Percentiles rank a stretch among this genome's conserved stretches.
Evolutionary conservation across 495 filamentous ascomycete species (phyloP).

Genomic region (Penicillium angulare): DNA sequence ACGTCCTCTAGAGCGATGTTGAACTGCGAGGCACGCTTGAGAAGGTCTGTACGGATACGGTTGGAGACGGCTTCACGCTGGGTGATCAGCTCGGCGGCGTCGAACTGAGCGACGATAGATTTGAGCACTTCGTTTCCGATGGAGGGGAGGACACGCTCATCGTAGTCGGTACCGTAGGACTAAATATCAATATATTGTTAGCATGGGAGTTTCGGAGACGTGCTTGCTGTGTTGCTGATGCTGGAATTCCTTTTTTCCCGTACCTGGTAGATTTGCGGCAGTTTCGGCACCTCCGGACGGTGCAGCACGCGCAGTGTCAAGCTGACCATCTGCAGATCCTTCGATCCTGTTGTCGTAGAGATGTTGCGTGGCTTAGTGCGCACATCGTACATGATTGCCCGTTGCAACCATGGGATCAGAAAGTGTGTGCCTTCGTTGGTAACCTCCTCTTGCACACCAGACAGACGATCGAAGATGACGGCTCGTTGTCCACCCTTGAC

Average conservation of each 20-base stretch:
- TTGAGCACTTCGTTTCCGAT: slow-evolving; percentile 99
- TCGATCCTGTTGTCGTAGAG: slow-evolving; percentile 95
- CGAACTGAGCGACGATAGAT: slow-evolving; percentile 97
- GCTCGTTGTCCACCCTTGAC: slow-evolving; percentile 90
- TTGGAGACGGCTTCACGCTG: slow-evolving; percentile 95
- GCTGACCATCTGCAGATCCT: slow-evolving; percentile 99
- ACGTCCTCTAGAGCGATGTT: slow-evolving; percentile 99
- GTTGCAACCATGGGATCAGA: slow-evolving; percentile 92
- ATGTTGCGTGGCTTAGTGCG: slow-evolving; percentile 97
- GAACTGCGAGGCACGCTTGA: slow-evolving; percentile 96
- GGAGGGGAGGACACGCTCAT: slow-evolving; percentile 97
- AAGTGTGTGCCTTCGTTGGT: slow-evolving; percentile 98
- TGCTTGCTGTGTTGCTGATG: background rate
- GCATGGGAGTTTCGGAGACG: background rate
- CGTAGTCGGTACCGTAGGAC: slow-evolving; percentile 92
- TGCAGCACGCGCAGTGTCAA: slow-evolving; percentile 95
- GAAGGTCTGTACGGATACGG: slow-evolving; percentile 91
- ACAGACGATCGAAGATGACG: slow-evolving; percentile 95
- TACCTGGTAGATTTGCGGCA: slow-evolving; percentile 99
- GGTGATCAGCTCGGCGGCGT: slow-evolving; percentile 98
- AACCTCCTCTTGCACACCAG: slow-evolving; percentile 89
- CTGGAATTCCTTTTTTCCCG: slow-evolving; percentile 7
- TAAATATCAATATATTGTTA: slow-evolving; percentile 9
- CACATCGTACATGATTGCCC: slow-evolving; percentile 94
- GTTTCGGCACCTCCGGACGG: slow-evolving; percentile 83